Conservation (phyloP, 805 yeast genomes). For the Zygosaccharomyces bisporus region DNA sequence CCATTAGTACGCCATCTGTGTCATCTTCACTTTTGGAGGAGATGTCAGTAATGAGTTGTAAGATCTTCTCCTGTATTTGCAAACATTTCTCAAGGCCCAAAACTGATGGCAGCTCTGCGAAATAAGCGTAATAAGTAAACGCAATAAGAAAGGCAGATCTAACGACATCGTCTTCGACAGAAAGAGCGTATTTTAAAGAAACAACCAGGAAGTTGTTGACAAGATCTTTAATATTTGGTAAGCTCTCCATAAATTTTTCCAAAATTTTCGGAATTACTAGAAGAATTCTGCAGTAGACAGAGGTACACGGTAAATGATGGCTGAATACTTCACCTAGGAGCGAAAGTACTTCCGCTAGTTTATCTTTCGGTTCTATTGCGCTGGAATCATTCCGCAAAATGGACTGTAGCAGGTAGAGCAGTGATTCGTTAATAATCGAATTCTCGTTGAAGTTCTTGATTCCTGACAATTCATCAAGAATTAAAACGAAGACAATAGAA, state of each 20-base stretch:
- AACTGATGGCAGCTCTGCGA: conserved; percentile 34
- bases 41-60: conserved; percentile 43
- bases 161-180: conserved; percentile 32
- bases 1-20: conserved; percentile 67
- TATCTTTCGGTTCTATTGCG: conserved; percentile 13
- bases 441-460: conserved; percentile 8
- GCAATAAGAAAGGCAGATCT: conserved; percentile 44
- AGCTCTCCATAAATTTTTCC: conserved; percentile 44
- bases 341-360: conserved; percentile 8
- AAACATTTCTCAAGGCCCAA: conserved; percentile 22
- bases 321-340: conserved; percentile 16
- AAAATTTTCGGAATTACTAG: conserved; percentile 54
- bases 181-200: conserved; percentile 25
- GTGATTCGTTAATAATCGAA: conserved; percentile 23
- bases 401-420: conserved; percentile 24
- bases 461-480: conserved; percentile 9
- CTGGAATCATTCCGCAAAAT: conserved; percentile 19
- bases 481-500: conserved; percentile 5
- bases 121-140: conserved; percentile 47
- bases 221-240: conserved; percentile 34
- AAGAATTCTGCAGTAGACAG: conserved; percentile 48
- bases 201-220: conserved; percentile 31
- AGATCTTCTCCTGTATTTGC: conserved; percentile 25
- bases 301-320: conserved; percentile 26
- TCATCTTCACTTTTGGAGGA: conserved; percentile 71